These are phyloP conservation scores for Candida ulmi DNA, from an alignment of 805 yeast species.

Conservation along the genomic window DNA sequence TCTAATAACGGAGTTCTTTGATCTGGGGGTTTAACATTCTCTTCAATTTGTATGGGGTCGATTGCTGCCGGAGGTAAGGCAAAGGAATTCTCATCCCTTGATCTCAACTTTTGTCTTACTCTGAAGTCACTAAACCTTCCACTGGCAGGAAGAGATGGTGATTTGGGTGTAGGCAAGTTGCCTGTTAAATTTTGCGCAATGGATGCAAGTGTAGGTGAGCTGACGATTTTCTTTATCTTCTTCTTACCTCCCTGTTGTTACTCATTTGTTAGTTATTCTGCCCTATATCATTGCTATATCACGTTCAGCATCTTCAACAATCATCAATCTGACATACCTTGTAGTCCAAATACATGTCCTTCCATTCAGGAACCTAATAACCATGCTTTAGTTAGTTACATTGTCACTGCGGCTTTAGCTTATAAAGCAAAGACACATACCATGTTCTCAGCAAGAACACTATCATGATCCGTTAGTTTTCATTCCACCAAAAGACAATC, in stretches of 20 bases:
- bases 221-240: slow-evolving; percentile 21
- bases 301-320: background rate
- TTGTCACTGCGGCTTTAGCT: background rate
- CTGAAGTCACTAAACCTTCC: slow-evolving; percentile 1
- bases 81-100: background rate
- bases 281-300: background rate
- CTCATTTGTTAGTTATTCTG: slow-evolving; percentile 3
- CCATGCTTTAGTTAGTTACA: background rate
- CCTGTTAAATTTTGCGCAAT: slow-evolving; percentile 3
- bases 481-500: too few species aligned
- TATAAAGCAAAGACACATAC: background rate
- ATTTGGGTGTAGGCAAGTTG: background rate
- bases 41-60: background rate
- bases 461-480: background rate
- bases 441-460: slow-evolving; percentile 3
- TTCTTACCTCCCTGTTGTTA: slow-evolving; percentile 27
- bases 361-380: slow-evolving; percentile 78
- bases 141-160: background rate
- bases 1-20: background rate
- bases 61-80: slow-evolving; percentile 1
- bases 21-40: background rate
- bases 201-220: slow-evolving; percentile 9
- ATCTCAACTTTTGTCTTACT: slow-evolving; percentile 1
- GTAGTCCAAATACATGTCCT: slow-evolving; percentile 71
- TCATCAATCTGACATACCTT: slow-evolving; percentile 36